Evolutionary conservation across 164 flowering plant genomes (phyloP), one percentile per base, ranked within the genome.

Genomic region (Magnolia officinalis): DNA sequence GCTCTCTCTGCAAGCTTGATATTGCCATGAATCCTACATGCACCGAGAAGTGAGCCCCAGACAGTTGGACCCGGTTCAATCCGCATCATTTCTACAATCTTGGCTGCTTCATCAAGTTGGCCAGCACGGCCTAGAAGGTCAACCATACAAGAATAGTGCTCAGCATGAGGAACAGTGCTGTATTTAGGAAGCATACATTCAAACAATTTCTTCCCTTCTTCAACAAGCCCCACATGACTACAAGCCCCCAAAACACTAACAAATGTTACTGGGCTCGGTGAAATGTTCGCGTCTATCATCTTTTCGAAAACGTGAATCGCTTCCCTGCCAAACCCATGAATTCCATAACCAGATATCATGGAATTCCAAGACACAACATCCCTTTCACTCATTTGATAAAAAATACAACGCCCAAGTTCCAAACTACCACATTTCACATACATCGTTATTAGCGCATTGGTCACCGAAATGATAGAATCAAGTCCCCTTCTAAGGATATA

Each of bases 371-470:
- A 72, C 26, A 80, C 75, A 45, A 61, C 68, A 58, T 76, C 75
- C 63, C 76, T 67, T 20, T 58, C 24, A 52, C 18, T 16, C 73
- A 78, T 73, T 14, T 29, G 67, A 23, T 74, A 70, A 78, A 95
- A 95, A 70, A 92, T 82, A 4, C 79, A 71, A 16, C 83, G 80
- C 8, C 85, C 91, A 55, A 77, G 61, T 70, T 84, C 85, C 71
- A 93, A 82, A 76, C 83, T 78, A 14, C 96, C 98, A 81, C 97
- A 89, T 82, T 84, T 91, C 10, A 89, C 88, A 80, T 93, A 93
- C 96, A 93, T 90, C 1, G 89, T 82, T 37, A 95, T 73, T 6
- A 95, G 83, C 14, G 90, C 83, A 81, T 84, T 92, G 16, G 80
- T 72, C 69, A 89, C 89, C 0, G 97, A 90, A 71, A 90, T 71